Conservation (phyloP, 192 early-diverging fungal genomes). For the Neocallimastix lanati region DNA sequence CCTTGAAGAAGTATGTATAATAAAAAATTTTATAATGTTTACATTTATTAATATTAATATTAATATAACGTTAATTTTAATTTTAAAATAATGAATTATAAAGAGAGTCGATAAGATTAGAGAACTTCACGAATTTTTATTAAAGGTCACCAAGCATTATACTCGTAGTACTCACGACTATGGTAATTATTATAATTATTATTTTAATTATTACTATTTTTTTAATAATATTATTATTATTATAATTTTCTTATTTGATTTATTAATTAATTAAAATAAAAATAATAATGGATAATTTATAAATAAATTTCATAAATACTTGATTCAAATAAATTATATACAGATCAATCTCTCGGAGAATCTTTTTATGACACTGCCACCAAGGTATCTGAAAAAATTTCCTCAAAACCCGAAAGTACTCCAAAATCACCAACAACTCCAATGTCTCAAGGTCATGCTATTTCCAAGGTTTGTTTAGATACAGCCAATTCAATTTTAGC, state of each 20-base stretch:
- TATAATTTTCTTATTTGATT: too few relatives aligned
- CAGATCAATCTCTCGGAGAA: background rate
- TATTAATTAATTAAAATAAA: too few relatives aligned
- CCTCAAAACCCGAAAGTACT: background rate
- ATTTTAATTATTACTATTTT: too few relatives aligned
- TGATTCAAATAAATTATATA: too few relatives aligned
- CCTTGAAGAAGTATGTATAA: constrained; percentile 54
- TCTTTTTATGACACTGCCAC: background rate
- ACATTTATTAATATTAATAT: too few relatives aligned
- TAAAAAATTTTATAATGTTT: too few relatives aligned
- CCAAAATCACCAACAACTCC: background rate
- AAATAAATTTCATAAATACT: too few relatives aligned
- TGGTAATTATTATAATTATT: too few relatives aligned
- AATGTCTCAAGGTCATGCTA: background rate
- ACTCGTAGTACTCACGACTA: constrained; percentile 58
- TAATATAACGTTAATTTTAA: too few relatives aligned
- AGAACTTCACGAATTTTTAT: constrained; percentile 42
- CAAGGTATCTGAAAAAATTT: background rate
- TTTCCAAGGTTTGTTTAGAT: background rate
- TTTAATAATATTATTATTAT: too few relatives aligned
- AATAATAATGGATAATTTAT: too few relatives aligned
- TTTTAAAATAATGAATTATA: too few relatives aligned
- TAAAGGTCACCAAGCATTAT: constrained; percentile 58
- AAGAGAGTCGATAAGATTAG: constrained; percentile 65
- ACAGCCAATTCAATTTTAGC: background rate